Evolutionary conservation across 1,284 basidiomycete genomes (phyloP), one percentile per base, ranked within the genome.

Genomic region (Irpex sp.): DNA sequence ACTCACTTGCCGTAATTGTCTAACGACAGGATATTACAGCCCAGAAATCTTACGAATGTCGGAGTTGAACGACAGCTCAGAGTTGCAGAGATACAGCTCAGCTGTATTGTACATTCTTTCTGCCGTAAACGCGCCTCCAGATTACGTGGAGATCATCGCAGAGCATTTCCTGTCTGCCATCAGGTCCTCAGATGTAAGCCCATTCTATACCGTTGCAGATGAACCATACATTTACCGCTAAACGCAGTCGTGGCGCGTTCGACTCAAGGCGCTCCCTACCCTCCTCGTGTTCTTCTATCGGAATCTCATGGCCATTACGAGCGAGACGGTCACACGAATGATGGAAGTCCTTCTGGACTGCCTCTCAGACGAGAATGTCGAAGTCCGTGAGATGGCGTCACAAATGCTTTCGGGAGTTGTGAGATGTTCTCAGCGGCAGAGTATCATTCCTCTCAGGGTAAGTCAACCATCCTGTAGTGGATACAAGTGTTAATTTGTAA

Each of bases 341-440:
- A 88, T 94, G 84, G 91, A 93, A 65, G 86, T 92, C 38, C 80
- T 97, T 57, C 82, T 94, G 34, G 86, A 90, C 58, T 96, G 96
- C 73, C 79, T 98, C 58, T 83, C 85, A 31, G 96, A 98, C 74
- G 91, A 93, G 72, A 97, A 97, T 72, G 89, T 96, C 60, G 96
- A 98, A 78, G 96, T 98, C 36, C 86, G 96, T 65, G 93, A 96
- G 75, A 96, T 93, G 83, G 93, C 94, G n/a, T 93, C 93, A 4
- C 90, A 90, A 78, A 92, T 94, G 49, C 80, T 99, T 38, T 92
- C 93, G 17, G 93, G 94, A 19, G 89, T 99, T 68, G 86, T 99
- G 44, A 85, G 97, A 66, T 97, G 95, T 73, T 97, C 95, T 9
- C 95, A 98, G 74, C 85, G 96, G 61, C 86, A 93, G 64, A 92